A percentile compares a stretch with the other conserved stretches of the same genome.
phyloP scores from a whole-genome alignment of 192 early-diverging fungal species.

The Chytriomyces sp. region DNA sequence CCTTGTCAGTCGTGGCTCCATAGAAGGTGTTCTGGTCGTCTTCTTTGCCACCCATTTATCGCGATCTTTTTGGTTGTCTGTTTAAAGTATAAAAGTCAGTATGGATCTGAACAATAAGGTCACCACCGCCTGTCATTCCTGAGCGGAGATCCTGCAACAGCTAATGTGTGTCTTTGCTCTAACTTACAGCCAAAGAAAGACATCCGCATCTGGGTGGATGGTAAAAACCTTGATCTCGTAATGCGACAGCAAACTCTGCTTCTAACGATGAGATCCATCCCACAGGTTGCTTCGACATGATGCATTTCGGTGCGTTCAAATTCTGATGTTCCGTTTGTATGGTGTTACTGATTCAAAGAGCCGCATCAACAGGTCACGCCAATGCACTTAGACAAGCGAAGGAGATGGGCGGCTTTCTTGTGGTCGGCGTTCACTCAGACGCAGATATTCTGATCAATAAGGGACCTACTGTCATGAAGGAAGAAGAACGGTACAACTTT shows the following conservation, averaged over 20 bases:
- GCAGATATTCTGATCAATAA: slow-evolving; percentile 91
- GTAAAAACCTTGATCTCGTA: neutral
- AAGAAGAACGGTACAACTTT: slow-evolving; percentile 80
- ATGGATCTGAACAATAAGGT: too few species aligned
- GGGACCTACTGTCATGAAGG: slow-evolving; percentile 95
- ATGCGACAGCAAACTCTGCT: too few species aligned
- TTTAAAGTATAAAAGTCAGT: too few species aligned
- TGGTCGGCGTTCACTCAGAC: slow-evolving; percentile 97
- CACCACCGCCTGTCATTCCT: neutral
- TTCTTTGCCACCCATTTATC: neutral
- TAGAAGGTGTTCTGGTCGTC: neutral
- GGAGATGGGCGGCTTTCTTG: slow-evolving; percentile 82
- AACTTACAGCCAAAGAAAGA: neutral
- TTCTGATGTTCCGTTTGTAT: too few species aligned
- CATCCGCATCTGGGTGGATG: slow-evolving; percentile 19
- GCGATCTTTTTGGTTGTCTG: neutral
- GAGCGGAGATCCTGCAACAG: neutral
- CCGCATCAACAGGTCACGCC: slow-evolving; percentile 62
- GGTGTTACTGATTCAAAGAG: too few species aligned
- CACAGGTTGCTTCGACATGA: slow-evolving; percentile 91
- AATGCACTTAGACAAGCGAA: slow-evolving; percentile 94
- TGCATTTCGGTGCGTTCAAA: slow-evolving; percentile 67
- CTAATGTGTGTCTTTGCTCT: too few species aligned
- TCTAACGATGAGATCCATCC: too few species aligned
- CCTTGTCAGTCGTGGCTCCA: slow-evolving; percentile 44